Conservation (phyloP, 306 rosid genomes). For the Prunus davidiana region DNA sequence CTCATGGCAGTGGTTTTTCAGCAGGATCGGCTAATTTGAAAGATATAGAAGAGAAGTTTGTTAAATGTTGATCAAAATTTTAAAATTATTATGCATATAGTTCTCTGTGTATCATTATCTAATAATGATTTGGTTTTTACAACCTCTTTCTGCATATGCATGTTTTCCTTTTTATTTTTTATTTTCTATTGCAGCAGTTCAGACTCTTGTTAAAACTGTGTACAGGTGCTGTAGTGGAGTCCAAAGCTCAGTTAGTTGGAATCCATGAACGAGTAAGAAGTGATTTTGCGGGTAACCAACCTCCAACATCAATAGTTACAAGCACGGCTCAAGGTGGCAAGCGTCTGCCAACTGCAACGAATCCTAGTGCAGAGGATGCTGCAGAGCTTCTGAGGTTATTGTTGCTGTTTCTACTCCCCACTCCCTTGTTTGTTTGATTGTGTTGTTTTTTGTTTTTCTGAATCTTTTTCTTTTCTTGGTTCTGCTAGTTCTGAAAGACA, state of each 20-base stretch:
- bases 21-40: background rate
- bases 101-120: background rate
- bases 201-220: background rate
- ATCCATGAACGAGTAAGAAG: slow-evolving; percentile 97
- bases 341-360: slow-evolving; percentile 64
- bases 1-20: background rate
- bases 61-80: background rate
- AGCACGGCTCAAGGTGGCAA: slow-evolving; percentile 51
- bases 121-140: background rate
- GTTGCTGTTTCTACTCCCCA: background rate
- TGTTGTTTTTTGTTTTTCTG: too few relatives aligned
- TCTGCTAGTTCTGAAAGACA: background rate
- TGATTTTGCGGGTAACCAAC: slow-evolving; percentile 63
- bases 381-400: slow-evolving; percentile 58
- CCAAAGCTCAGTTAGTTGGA: slow-evolving; percentile 87
- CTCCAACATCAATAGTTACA: slow-evolving; percentile 43
- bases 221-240: slow-evolving; percentile 75
- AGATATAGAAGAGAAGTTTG: background rate
- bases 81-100: background rate
- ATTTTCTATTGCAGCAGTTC: background rate
- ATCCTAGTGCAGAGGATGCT: slow-evolving; percentile 96
- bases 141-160: background rate
- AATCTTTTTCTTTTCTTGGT: background rate
- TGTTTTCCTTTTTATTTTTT: background rate
- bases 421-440: too few relatives aligned